Evolutionary conservation across 805 yeast genomes (phyloP).

Genomic region (Candida tallmaniae): DNA sequence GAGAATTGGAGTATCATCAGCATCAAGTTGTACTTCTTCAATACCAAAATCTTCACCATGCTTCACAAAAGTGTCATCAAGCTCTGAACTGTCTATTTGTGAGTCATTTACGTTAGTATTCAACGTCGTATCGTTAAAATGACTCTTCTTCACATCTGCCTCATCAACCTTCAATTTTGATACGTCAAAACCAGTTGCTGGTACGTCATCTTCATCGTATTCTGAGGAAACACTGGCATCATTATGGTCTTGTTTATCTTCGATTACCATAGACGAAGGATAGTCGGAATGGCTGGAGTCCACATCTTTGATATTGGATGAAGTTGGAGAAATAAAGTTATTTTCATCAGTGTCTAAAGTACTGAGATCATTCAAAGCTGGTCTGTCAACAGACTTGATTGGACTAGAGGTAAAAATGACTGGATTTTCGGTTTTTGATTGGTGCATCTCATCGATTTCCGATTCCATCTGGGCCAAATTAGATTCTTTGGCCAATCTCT

Average conservation of each 20-base stretch:
- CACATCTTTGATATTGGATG: conserved; percentile 3
- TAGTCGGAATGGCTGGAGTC: conserved; percentile 5
- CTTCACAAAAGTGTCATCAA: conserved; percentile 1
- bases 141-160: conserved; percentile 14
- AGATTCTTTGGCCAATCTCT: conserved; percentile 25
- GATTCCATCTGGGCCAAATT: conserved; percentile 13
- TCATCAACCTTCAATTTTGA: conserved; percentile 22
- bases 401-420: background rate
- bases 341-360: conserved; percentile 5
- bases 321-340: conserved; percentile 8
- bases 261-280: background rate
- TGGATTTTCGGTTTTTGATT: background rate
- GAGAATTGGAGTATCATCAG: conserved; percentile 19
- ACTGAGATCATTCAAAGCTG: conserved; percentile 3
- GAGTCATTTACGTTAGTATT: conserved; percentile 3
- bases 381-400: conserved; percentile 1
- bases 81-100: conserved; percentile 1
- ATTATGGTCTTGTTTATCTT: conserved; percentile 2
- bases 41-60: conserved; percentile 22
- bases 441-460: conserved; percentile 1
- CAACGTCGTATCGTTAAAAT: background rate
- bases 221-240: no score
- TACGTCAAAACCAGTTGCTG: conserved; percentile 18
- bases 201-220: conserved; percentile 9
- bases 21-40: conserved; percentile 17